These are phyloP conservation scores for Aureobasidium vineae DNA, from an alignment of 2,329 filamentous ascomycete genomes.

Conservation along the genomic window DNA sequence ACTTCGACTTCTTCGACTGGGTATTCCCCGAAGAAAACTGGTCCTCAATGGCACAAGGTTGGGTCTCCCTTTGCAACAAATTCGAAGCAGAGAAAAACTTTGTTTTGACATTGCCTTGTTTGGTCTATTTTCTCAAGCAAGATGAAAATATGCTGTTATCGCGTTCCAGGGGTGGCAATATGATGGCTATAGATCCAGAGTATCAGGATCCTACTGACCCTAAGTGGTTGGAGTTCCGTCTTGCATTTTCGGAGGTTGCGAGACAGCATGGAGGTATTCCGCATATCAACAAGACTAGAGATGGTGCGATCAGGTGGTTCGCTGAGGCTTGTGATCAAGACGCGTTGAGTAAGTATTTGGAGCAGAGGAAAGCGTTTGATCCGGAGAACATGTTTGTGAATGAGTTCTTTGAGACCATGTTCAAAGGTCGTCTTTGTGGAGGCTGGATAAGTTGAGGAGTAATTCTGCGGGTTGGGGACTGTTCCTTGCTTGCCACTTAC, in stretches of 20 bases:
- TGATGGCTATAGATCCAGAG: slow-evolving; percentile 26
- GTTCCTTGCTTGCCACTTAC: no score
- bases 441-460: no score
- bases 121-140: slow-evolving; percentile 27
- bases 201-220: slow-evolving; percentile 21
- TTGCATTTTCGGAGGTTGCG: slow-evolving; percentile 24
- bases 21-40: slow-evolving; percentile 26
- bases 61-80: background rate
- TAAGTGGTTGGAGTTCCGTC: slow-evolving; percentile 24
- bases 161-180: slow-evolving; percentile 17
- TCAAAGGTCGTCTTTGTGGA: background rate
- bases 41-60: slow-evolving; percentile 18
- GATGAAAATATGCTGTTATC: slow-evolving; percentile 18
- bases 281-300: slow-evolving; percentile 28
- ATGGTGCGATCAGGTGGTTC: slow-evolving; percentile 21
- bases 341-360: background rate
- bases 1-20: slow-evolving; percentile 28
- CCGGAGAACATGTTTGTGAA: background rate
- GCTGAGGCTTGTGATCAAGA: slow-evolving; percentile 25
- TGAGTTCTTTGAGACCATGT: background rate
- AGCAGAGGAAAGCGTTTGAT: background rate
- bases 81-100: slow-evolving; percentile 22
- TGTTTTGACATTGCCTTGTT: slow-evolving; percentile 23
- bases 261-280: slow-evolving; percentile 27
- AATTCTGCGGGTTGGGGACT: no score